Conservation (phyloP, 106 monocot genomes). For the Allium fistulosum region DNA sequence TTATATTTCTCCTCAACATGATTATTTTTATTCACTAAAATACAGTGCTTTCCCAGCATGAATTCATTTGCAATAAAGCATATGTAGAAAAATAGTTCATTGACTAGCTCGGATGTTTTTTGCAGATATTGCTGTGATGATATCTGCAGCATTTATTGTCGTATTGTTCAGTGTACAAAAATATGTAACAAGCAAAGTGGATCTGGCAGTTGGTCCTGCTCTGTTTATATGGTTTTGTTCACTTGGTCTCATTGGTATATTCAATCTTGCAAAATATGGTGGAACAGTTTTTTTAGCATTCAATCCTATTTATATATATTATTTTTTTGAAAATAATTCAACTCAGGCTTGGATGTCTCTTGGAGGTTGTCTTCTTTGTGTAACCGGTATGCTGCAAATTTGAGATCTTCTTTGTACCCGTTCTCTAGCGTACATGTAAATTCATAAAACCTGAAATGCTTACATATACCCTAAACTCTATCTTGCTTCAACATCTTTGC, state of each 20-base stretch:
- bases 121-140: constrained; percentile 80
- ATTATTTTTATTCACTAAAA: no score
- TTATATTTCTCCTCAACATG: no score
- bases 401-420: no score
- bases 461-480: neutral
- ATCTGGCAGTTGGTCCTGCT: constrained; percentile 76
- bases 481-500: no score
- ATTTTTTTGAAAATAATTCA: constrained; percentile 63
- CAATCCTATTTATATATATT: constrained; percentile 58
- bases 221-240: constrained; percentile 89
- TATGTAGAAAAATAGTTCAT: neutral
- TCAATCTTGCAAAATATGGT: constrained; percentile 68
- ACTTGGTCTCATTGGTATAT: constrained; percentile 74
- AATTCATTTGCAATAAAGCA: no score
- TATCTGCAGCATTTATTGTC: constrained; percentile 74
- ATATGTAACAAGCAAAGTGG: constrained; percentile 89
- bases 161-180: constrained; percentile 78
- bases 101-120: constrained; percentile 2
- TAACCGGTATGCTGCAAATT: constrained; percentile 43
- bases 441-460: neutral
- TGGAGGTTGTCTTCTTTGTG: constrained; percentile 83
- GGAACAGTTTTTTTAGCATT: constrained; percentile 57
- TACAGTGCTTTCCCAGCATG: no score
- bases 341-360: constrained; percentile 73
- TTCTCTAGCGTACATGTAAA: no score